A percentile compares a stretch with the other conserved stretches of the same genome.
phyloP scores from a whole-genome alignment of 176 grass and related monocot species.

The Stipa capillata region DNA sequence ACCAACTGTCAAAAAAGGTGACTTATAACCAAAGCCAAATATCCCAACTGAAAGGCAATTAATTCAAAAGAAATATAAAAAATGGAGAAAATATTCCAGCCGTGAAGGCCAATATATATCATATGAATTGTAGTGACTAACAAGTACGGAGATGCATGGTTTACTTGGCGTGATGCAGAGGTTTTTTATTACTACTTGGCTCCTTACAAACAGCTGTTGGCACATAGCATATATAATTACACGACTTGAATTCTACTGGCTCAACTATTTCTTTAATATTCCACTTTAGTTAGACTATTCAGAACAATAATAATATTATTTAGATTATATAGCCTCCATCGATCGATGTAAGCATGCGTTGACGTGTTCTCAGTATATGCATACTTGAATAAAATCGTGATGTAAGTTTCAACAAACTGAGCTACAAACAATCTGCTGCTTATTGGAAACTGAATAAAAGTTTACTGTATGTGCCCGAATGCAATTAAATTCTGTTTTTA shows the following conservation, averaged over 20 bases:
- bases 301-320: too few relatives aligned
- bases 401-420: background rate
- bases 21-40: background rate
- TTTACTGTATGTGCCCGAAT: background rate
- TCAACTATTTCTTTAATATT: background rate
- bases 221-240: background rate
- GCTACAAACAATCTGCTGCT: background rate
- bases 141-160: background rate
- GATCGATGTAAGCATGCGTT: background rate
- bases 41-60: background rate
- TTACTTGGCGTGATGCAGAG: background rate
- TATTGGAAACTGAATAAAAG: background rate
- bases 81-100: background rate
- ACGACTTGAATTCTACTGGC: background rate
- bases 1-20: too few relatives aligned
- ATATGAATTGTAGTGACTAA: background rate
- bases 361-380: background rate
- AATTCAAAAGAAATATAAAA: background rate
- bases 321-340: background rate
- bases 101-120: background rate
- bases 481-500: too few relatives aligned
- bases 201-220: background rate
- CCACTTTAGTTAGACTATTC: background rate
- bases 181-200: background rate
- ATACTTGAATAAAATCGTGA: background rate